phyloP scores from a whole-genome alignment of 805 yeast genomes.

The Scheffersomyces stipitis region DNA sequence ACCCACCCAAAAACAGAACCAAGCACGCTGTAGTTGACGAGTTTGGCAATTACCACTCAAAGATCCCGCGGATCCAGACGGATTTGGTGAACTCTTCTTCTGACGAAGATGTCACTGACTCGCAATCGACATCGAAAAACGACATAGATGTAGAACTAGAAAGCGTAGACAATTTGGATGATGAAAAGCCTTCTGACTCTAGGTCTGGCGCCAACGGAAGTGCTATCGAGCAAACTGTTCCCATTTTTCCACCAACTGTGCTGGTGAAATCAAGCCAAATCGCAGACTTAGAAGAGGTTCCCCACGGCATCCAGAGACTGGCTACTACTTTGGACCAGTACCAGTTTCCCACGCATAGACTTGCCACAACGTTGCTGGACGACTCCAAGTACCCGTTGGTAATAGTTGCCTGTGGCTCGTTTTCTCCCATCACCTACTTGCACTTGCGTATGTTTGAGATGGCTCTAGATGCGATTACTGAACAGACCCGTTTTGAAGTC shows the following conservation, averaged over 20 bases:
- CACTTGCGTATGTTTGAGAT: slow-evolving; percentile 98
- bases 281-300: slow-evolving; percentile 96
- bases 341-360: slow-evolving; percentile 83
- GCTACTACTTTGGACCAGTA: slow-evolving; percentile 70
- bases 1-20: slow-evolving; percentile 29
- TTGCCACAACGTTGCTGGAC: slow-evolving; percentile 67
- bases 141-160: background rate
- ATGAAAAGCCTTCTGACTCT: background rate
- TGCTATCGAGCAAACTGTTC: slow-evolving; percentile 9
- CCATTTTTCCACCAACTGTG: slow-evolving; percentile 42
- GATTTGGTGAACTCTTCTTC: slow-evolving; percentile 50
- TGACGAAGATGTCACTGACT: slow-evolving; percentile 35
- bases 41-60: slow-evolving; percentile 26
- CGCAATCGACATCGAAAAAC: background rate
- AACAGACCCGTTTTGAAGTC: slow-evolving; percentile 91
- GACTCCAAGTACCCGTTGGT: slow-evolving; percentile 85
- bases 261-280: slow-evolving; percentile 59
- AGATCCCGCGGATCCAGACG: slow-evolving; percentile 56
- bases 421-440: slow-evolving; percentile 91
- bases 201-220: background rate
- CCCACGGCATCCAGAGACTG: slow-evolving; percentile 89
- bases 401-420: slow-evolving; percentile 96
- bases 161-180: background rate
- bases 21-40: slow-evolving; percentile 5
- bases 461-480: slow-evolving; percentile 93